phyloP scores from a whole-genome alignment of 2,329 filamentous ascomycete genomes.

The Nothomitra cinnamomea region DNA sequence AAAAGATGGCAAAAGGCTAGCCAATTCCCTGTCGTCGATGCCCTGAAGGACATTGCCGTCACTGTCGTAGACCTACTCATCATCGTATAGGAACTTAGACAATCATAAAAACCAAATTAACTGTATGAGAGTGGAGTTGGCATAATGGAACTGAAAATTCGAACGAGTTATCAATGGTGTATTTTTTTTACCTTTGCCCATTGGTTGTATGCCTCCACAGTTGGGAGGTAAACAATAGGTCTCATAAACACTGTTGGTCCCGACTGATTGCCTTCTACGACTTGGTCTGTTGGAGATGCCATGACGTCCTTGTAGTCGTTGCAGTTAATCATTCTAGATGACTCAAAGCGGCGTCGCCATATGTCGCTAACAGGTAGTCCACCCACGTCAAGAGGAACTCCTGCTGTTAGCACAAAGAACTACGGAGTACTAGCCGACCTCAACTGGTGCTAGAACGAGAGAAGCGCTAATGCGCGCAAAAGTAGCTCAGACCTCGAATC shows the following conservation, averaged over 20 bases:
- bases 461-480: no score
- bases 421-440: no score
- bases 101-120: background rate
- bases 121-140: background rate
- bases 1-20: conserved; percentile 27
- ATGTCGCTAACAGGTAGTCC: no score
- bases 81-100: background rate
- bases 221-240: conserved; percentile 18
- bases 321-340: no score
- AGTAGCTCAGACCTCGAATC: background rate
- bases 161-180: background rate
- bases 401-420: no score
- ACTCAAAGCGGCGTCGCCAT: no score
- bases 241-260: conserved; percentile 1
- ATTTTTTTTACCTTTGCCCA: conserved; percentile 19
- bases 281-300: no score
- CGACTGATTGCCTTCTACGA: background rate
- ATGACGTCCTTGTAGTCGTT: no score
- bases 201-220: conserved; percentile 22
- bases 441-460: no score
- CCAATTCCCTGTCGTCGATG: conserved; percentile 39
- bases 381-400: no score
- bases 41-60: conserved; percentile 51
- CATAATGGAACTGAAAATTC: background rate
- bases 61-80: conserved; percentile 38